Conservation (phyloP, 1,284 basidiomycete genomes). For the Phenoliferia sp. region DNA sequence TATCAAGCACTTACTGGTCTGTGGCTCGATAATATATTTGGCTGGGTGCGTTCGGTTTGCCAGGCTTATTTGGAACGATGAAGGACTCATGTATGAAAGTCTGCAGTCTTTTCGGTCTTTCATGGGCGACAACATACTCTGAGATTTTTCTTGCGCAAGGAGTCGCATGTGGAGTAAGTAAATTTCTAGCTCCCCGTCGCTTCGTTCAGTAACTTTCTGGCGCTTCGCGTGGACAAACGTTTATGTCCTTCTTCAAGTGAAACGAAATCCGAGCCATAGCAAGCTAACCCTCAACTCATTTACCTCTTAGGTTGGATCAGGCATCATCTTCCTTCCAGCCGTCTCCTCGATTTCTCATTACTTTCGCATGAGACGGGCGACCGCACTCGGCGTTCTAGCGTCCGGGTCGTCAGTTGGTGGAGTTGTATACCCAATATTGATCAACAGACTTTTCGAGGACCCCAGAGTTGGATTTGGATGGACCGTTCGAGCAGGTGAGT, state of each 20-base stretch:
- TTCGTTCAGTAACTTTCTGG: not conserved
- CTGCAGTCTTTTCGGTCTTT: constrained; percentile 27
- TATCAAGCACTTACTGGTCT: constrained; percentile 25
- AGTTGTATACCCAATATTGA: constrained; percentile 13
- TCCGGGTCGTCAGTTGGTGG: constrained; percentile 33
- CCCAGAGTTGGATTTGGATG: constrained; percentile 23
- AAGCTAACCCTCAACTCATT: not conserved
- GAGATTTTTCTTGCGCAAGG: constrained; percentile 33
- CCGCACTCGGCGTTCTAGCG: constrained; percentile 33
- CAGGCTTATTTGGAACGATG: not conserved
- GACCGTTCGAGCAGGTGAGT: constrained; percentile 22
- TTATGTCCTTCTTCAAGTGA: not conserved
- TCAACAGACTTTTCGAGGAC: constrained; percentile 21
- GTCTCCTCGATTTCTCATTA: constrained; percentile 32
- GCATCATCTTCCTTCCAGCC: constrained; percentile 33
- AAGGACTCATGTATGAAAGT: constrained; percentile 14
- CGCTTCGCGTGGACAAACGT: too few relatives aligned
- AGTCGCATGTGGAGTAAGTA: constrained; percentile 23
- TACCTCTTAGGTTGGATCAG: constrained; percentile 20
- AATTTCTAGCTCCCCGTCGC: not conserved
- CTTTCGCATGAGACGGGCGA: constrained; percentile 31
- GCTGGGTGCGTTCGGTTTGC: constrained; percentile 18
- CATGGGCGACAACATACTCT: constrained; percentile 21
- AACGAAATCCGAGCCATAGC: not conserved
- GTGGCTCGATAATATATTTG: constrained; percentile 21